A percentile compares a stretch with the other conserved stretches of the same genome.
These are phyloP conservation scores for Nothophoma quercina DNA, from an alignment of 2,329 filamentous ascomycete genomes.

Conservation along the genomic window DNA sequence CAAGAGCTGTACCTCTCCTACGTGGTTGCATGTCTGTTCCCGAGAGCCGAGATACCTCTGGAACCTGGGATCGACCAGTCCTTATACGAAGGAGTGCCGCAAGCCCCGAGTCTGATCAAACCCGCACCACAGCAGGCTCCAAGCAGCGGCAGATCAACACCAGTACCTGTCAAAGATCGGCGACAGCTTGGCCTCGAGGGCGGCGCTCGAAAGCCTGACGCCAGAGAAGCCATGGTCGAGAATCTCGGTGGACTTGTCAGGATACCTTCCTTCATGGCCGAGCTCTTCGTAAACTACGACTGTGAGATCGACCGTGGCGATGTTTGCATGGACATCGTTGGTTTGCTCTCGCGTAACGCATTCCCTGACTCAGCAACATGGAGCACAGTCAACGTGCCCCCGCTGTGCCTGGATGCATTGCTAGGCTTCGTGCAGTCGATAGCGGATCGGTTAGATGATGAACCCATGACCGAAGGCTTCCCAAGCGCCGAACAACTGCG, in stretches of 20 bases:
- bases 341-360: constrained; percentile 89
- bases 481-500: constrained; percentile 71
- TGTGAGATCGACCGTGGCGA: constrained; percentile 92
- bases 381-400: constrained; percentile 98
- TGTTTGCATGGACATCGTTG: constrained; percentile 94
- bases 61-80: constrained; percentile 90
- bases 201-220: constrained; percentile 89
- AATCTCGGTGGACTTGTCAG: constrained; percentile 89
- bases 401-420: constrained; percentile 89
- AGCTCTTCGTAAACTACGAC: constrained; percentile 97
- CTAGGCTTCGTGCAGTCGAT: constrained; percentile 92
- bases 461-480: constrained; percentile 68
- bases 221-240: constrained; percentile 97
- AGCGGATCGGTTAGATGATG: constrained; percentile 81
- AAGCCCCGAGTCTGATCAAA: constrained; percentile 86
- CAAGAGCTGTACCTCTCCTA: constrained; percentile 97
- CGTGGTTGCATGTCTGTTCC: constrained; percentile 90
- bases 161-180: constrained; percentile 88
- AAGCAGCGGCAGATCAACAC: constrained; percentile 83
- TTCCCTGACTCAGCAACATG: constrained; percentile 97
- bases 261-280: constrained; percentile 93
- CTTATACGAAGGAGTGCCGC: constrained; percentile 91
- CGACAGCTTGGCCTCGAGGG: constrained; percentile 93
- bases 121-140: constrained; percentile 70
- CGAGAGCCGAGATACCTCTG: constrained; percentile 89